Conservation (phyloP, 352 stramenopile species). For the Phytopythium ostracodes region DNA sequence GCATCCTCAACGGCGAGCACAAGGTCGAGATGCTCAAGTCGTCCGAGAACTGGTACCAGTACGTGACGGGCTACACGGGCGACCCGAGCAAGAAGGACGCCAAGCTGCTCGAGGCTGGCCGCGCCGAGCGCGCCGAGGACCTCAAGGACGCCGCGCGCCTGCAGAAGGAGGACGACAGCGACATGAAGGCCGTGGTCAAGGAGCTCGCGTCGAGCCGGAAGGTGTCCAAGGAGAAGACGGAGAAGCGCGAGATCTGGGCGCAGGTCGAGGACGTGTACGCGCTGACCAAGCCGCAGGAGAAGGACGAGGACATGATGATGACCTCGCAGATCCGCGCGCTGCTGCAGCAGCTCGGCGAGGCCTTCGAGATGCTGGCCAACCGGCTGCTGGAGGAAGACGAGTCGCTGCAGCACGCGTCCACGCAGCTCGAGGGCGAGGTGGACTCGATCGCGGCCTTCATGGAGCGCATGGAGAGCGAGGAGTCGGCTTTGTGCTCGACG, state of each 20-base stretch:
- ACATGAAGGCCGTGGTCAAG: slow-evolving; percentile 71
- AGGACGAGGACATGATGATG: slow-evolving; percentile 92
- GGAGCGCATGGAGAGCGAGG: slow-evolving; percentile 88
- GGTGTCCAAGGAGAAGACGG: slow-evolving; percentile 69
- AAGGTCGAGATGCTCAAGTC: slow-evolving; percentile 91
- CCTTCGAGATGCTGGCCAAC: slow-evolving; percentile 88
- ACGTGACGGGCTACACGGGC: slow-evolving; percentile 69
- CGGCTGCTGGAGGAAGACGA: slow-evolving; percentile 82
- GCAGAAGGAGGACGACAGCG: slow-evolving; percentile 78
- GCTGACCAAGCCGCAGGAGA: slow-evolving; percentile 77
- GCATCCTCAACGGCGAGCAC: slow-evolving; percentile 86
- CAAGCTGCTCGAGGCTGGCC: slow-evolving; percentile 70
- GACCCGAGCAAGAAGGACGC: slow-evolving; percentile 84
- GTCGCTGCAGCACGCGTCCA: slow-evolving; percentile 77
- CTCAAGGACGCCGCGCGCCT: slow-evolving; percentile 77
- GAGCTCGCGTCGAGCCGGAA: slow-evolving; percentile 58
- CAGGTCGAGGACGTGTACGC: slow-evolving; percentile 85
- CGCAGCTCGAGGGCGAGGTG: slow-evolving; percentile 79
- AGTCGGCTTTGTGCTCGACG: slow-evolving; percentile 73
- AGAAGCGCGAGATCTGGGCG: slow-evolving; percentile 84
- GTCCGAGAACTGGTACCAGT: slow-evolving; percentile 88
- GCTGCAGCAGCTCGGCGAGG: slow-evolving; percentile 80
- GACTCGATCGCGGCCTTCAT: slow-evolving; percentile 88
- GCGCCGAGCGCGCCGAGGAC: slow-evolving; percentile 63
- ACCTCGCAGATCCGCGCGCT: slow-evolving; percentile 85